Base-by-base conservation (phyloP, 352 stramenopile species). In the Labyrinthula sp. region DNA sequence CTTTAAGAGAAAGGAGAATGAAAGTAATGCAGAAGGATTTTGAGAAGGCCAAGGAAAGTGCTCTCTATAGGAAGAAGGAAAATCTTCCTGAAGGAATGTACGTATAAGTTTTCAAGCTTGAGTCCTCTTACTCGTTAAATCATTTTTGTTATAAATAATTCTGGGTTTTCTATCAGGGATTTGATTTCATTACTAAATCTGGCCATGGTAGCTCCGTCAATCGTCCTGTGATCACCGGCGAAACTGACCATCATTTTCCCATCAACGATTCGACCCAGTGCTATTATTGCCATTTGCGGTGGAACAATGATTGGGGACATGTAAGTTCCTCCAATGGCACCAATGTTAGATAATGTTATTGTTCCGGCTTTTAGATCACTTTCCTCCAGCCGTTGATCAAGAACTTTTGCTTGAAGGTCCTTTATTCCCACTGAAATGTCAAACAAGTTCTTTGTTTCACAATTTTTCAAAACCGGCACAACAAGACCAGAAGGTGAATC, bases 11-110 rank as follows among this genome's bases (percentile, higher is more conserved):
- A 65, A 77, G 90, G 35, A 75, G 92, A 56, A 99, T 99, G 89
- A 94, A 94, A 59, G 89, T 99, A 30, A 94, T 83, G 33, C 89
- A 98, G 66, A 77, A 92, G 38, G 92, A 99, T 61, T 99, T 99
- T 66, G 73, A 82, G 45, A 97, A 99, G 72, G 90, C 92, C 23
- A 99, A 99, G 66, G 89, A 99, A 71, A 98, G 96, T 66, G 88
- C 87, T 9, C 73, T 99, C 46, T 98, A 97, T 72, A 82, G 88
- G 48, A 98, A 99, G 71, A 98, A 99, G 73, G 89, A 88, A 48
- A 97, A 97, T 72, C 90, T 97, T 59, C 89, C 89, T 0, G 89
- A 97, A 66, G 88, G 88, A 24, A 71, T 97, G 48, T 97, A 97
- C 69, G 69, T 97, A 61, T 97, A 92, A 59, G n/a, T n/a, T n/a